Evolutionary conservation across 257 asterid species (phyloP), one percentile per base, ranked within the genome.

Genomic region (Striga asiatica): DNA sequence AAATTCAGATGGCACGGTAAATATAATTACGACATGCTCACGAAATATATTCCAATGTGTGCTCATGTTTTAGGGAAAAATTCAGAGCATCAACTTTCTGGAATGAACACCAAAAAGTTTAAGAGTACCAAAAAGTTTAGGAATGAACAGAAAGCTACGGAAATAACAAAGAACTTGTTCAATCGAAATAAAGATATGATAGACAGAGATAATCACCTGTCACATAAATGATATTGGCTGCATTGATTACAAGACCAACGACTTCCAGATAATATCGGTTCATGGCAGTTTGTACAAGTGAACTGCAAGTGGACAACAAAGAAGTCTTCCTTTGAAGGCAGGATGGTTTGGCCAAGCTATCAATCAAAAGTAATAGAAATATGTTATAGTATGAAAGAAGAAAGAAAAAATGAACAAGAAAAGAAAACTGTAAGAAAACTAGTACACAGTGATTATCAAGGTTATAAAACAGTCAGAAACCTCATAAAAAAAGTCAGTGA

Each of bases 191-290:
- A 41, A 14, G 22, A 5, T 2, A 18, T 9, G 13, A 6, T 25
- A 34, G 64, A 60, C 56, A 54, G 50, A 42, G 62, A 55, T 56
- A 21, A 5, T 67, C 64, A 84, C 93, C 89, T 78, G 65, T 53
- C 46, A 52, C 95, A 86, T 54, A 76, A 14, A 60, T 74, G 77
- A 39, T 69, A 70, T n/a, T 67, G 66, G 65, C 64, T 74, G 83
- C 94, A 82, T 60, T 80, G 74, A 50, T 66, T 49, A 66, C 93
- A 85, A 61, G 62, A 61, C 87, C 89, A 76, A 57, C 64, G 66
- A 6, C 65, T 54, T 58, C 84, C 85, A 5, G 91, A 71, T 22
- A 76, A 53, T 47, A 83, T 77, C 25, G 69, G 66, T 65, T 75
- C 76, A 25, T 68, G 71, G 75, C 95, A 86, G 54, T 61, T 71